These are phyloP conservation scores for Lyophyllum shimeji DNA, from an alignment of 768 basidiomycete species.

Conservation along the genomic window DNA sequence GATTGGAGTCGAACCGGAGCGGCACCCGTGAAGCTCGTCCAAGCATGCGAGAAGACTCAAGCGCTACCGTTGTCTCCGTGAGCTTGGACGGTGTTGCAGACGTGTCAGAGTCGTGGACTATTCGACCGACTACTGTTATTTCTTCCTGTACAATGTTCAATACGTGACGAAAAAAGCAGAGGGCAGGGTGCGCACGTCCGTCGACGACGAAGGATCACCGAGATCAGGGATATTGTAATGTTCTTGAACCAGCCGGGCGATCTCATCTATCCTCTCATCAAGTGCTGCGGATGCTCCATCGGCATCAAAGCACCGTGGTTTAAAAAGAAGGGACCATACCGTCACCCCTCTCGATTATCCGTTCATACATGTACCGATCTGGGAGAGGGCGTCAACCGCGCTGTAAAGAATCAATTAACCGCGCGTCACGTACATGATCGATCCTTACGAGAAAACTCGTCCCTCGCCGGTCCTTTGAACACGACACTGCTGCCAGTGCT, in stretches of 20 bases:
- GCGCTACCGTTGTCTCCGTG: slow-evolving; percentile 66
- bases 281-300: slow-evolving; percentile 47
- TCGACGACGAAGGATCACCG: slow-evolving; percentile 61
- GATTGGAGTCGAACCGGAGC: slow-evolving; percentile 64
- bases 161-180: background rate
- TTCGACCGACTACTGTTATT: slow-evolving; percentile 70
- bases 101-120: slow-evolving; percentile 67
- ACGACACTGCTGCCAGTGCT: slow-evolving; percentile 27
- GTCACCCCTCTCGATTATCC: slow-evolving; percentile 79
- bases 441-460: slow-evolving; percentile 36
- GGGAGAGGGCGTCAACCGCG: slow-evolving; percentile 1
- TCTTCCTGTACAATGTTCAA: slow-evolving; percentile 45
- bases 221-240: slow-evolving; percentile 75
- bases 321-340: slow-evolving; percentile 40
- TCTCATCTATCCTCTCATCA: slow-evolving; percentile 86
- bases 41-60: slow-evolving; percentile 84
- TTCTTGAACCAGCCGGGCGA: slow-evolving; percentile 68
- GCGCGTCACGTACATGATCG: slow-evolving; percentile 53
- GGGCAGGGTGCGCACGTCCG: slow-evolving; percentile 34
- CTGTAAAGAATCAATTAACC: background rate
- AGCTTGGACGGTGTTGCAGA: slow-evolving; percentile 58
- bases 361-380: slow-evolving; percentile 97
- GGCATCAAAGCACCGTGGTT: slow-evolving; percentile 2
- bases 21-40: slow-evolving; percentile 66
- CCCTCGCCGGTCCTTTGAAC: slow-evolving; percentile 41